Base-by-base conservation (phyloP, 371 early-diverging fungal species). In the Batkoa obscura region DNA sequence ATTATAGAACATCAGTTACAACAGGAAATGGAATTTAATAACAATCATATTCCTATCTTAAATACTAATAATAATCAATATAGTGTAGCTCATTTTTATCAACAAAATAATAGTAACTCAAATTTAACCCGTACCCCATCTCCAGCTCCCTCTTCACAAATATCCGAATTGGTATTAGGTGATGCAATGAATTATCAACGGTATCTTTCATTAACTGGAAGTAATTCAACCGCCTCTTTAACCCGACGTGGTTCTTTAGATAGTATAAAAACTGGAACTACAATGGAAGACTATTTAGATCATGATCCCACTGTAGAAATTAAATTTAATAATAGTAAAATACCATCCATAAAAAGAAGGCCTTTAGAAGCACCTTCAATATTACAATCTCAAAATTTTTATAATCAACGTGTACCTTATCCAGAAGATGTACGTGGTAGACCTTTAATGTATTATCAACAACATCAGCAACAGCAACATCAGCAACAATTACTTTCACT, bases 341-440 rank as follows among this genome's bases (percentile, higher is more conserved):
- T 13, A 10, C 17, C 17, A 35, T 34, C 51, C 3, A 50, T 35
- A 8, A 17, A 35, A 13, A 17, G 51, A 8, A 17, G 51, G 6
- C 51, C 51, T 13, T 13, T 50, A 13, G 51, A 50, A 30, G 51
- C 51, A 17, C 51, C 51, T 10, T 6, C 32, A 31, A 35, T 15
- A 13, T 9, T 50, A 35, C 51, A 50, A 35, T 41, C 41, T n/a
- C 41, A 41, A n/a, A 41, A 41, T n/a, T 41, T 41, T n/a, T 10
- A 10, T n/a, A n/a, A 41, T 41, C 10, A n/a, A 41, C 32, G 32
- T 6, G 23, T 35, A 13, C 51, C 51, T 35, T 50, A 50, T 34
- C 10, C 34, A 13, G 51, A 50, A 36, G 51, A 50, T 50, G 51
- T 50, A 12, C 9, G 51, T 6, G 51, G 51, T 34, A 17, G 51